A percentile compares a stretch with the other conserved stretches of the same genome.
phyloP scores from a whole-genome alignment of 129 eudicot species.

The Glebionis coronaria region DNA sequence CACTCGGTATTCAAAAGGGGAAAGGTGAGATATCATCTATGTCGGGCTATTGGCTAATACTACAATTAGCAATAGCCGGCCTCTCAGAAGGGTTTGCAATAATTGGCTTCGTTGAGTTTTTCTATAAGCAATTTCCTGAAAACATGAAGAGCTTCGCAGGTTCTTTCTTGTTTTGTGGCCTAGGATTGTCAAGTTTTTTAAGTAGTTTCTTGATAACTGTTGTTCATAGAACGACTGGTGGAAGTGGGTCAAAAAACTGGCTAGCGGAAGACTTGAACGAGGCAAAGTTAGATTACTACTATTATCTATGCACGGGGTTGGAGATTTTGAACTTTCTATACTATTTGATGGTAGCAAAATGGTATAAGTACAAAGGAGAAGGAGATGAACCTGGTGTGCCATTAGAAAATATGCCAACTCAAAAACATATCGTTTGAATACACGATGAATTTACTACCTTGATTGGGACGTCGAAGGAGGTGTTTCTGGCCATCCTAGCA shows the following conservation, averaged over 20 bases:
- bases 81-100: conserved; percentile 47
- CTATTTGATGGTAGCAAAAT: conserved; percentile 51
- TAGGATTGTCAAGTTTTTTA: conserved; percentile 40
- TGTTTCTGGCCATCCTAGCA: background rate
- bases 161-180: conserved; percentile 41
- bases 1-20: conserved; percentile 35
- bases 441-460: too few relatives aligned
- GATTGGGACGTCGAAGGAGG: background rate
- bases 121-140: conserved; percentile 51
- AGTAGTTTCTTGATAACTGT: conserved; percentile 46
- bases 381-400: conserved; percentile 15
- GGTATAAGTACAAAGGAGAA: conserved; percentile 67
- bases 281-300: conserved; percentile 57
- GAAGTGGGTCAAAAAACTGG: conserved; percentile 39
- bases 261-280: conserved; percentile 61
- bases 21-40: conserved; percentile 54
- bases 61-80: conserved; percentile 44
- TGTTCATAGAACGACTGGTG: conserved; percentile 37
- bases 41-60: conserved; percentile 44
- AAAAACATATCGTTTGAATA: conserved; percentile 33
- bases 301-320: conserved; percentile 36
- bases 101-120: conserved; percentile 44
- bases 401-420: conserved; percentile 29
- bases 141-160: conserved; percentile 60
- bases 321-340: conserved; percentile 41